Percentiles rank a stretch among this genome's conserved stretches.
Evolutionary conservation across 2,329 filamentous ascomycete species (phyloP).

Genomic region (Fusarium tjaetaba): DNA sequence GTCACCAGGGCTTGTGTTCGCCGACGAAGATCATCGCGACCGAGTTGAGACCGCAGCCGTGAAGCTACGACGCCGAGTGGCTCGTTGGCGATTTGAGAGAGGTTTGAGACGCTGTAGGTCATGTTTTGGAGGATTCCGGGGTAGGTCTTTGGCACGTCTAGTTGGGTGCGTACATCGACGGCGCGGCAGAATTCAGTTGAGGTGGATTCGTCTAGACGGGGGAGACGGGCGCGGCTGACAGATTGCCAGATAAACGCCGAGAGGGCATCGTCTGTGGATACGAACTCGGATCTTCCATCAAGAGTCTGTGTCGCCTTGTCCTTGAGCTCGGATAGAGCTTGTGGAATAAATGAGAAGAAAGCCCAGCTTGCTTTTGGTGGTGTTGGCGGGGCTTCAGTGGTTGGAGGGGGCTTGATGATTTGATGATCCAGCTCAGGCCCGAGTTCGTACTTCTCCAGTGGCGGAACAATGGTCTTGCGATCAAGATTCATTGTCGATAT

Average conservation of each 20-base stretch:
- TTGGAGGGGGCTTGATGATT: conserved; percentile 41
- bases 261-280: conserved; percentile 65
- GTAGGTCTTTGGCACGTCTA: conserved; percentile 56
- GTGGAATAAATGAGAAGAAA: conserved; percentile 55
- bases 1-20: conserved; percentile 55
- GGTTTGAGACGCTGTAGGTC: conserved; percentile 50
- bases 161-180: conserved; percentile 56
- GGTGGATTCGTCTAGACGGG: conserved; percentile 42
- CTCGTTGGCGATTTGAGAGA: conserved; percentile 44
- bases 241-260: conserved; percentile 62
- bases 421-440: conserved; percentile 50
- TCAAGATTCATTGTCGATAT: conserved; percentile 53
- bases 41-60: conserved; percentile 52
- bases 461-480: conserved; percentile 50
- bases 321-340: conserved; percentile 55
- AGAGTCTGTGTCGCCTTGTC: conserved; percentile 43
- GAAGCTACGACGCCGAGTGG: conserved; percentile 51
- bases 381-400: conserved; percentile 13
- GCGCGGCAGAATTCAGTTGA: conserved; percentile 56
- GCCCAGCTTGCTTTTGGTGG: conserved; percentile 52
- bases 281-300: conserved; percentile 40
- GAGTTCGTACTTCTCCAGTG: conserved; percentile 52
- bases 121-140: conserved; percentile 60
- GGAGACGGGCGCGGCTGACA: conserved; percentile 52
- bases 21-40: conserved; percentile 48